Evolutionary conservation across 2,329 filamentous ascomycete genomes (phyloP), one percentile per base, ranked within the genome.

Genomic region (Penicillium italicum): DNA sequence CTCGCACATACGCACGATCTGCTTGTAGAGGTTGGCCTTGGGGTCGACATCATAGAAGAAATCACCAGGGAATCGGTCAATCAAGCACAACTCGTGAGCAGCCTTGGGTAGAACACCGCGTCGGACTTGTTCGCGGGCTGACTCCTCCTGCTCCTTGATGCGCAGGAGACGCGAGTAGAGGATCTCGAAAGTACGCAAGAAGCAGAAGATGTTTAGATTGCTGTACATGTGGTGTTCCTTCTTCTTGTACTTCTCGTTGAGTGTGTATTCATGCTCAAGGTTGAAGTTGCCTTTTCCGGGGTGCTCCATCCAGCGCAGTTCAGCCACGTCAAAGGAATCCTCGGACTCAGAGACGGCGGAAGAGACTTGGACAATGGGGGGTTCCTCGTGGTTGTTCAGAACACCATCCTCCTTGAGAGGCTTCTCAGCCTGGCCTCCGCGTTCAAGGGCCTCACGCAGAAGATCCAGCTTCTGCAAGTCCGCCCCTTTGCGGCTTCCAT

Each of bases 181-280:
- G n/a, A 88, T 89, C 69, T 96, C 86, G 72, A 99, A 94, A 58
- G 96, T 87, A 64, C 88, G 90, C 78, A 99, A 89, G 80, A 99
- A 97, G 74, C 94, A 92, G 70, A 91, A 96, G 57, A 99, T 87
- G 4, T 88, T 90, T 66, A 91, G 84, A 72, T 97, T 97, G 71
- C 87, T 88, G 77, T 95, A 99, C 70, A 97, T 85, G 70, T 93
- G 93, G 78, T 91, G 96, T 74, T 85, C 86, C 11, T 86, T 85
- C 44, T 92, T 89, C 63, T 82, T 82, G 74, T 94, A 96, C 55
- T 89, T 86, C 49, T 91, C 89, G 58, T 96, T 91, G 40, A 83
- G 58, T 76, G 88, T 79, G 82, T 93, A 75, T 83, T 83, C 74
- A 81, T 85, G 68, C 81, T 84, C 62, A 83, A 85, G 37, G 77